Evolutionary conservation across 1,139 yeast genomes (phyloP).

Genomic region (Pichia cactophila): DNA sequence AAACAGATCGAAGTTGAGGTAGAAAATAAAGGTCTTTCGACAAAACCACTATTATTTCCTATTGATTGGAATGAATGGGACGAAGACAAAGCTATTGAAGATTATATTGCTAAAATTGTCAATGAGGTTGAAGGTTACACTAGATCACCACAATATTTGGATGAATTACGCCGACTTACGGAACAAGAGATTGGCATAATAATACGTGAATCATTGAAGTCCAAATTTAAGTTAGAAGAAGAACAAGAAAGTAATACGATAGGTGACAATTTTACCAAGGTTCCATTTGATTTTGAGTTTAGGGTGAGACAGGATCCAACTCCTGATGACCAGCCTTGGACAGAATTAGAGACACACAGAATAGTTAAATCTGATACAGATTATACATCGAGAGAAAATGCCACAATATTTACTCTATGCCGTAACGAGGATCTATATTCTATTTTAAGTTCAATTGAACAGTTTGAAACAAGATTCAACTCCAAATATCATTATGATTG

Average conservation of each 20-base stretch:
- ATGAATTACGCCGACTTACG: constrained; percentile 9
- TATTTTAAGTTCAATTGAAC: constrained; percentile 40
- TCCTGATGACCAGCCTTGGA: constrained; percentile 17
- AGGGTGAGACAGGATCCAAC: constrained; percentile 18
- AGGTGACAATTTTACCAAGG: background rate
- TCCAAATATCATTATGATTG: constrained; percentile 46
- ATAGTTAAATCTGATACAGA: background rate
- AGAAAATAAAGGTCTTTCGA: too few species aligned
- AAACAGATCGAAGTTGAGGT: too few species aligned
- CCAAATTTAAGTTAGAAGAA: constrained; percentile 7
- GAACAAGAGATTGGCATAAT: constrained; percentile 16
- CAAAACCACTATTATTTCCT: too few species aligned
- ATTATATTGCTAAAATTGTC: background rate
- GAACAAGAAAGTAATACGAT: background rate
- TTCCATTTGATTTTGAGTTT: constrained; percentile 16
- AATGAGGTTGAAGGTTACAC: background rate
- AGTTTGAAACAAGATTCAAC: constrained; percentile 49
- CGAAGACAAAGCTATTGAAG: background rate
- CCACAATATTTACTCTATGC: constrained; percentile 50
- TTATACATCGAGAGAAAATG: constrained; percentile 29
- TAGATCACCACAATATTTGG: background rate
- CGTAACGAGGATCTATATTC: constrained; percentile 43
- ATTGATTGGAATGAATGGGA: background rate
- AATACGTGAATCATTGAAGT: background rate
- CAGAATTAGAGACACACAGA: constrained; percentile 14